Percentiles rank a stretch among this genome's conserved stretches.
Conservation (phyloP, 2,329 filamentous ascomycete species). For the Chaetomiaceae sp. region DNA sequence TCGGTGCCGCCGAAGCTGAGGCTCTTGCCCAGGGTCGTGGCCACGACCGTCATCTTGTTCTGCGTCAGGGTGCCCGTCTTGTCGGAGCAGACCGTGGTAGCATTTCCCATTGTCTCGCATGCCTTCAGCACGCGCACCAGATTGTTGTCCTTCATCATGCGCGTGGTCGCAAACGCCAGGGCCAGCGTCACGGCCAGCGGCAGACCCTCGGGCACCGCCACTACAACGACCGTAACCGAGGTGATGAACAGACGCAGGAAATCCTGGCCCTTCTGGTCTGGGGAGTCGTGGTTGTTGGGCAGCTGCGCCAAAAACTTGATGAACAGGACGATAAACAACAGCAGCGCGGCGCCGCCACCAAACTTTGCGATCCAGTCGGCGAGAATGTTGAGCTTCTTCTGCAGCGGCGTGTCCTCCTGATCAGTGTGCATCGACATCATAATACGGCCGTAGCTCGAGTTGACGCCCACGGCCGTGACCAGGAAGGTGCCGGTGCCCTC, state of each 20-base stretch:
- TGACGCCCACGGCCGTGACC: constrained; percentile 50
- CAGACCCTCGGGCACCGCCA: constrained; percentile 64
- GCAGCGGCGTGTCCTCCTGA: constrained; percentile 49
- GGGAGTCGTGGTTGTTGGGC: constrained; percentile 41
- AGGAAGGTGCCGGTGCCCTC: constrained; percentile 52
- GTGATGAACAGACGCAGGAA: constrained; percentile 61
- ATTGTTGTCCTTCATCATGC: constrained; percentile 69
- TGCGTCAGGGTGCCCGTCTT: constrained; percentile 73
- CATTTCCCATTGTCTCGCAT: constrained; percentile 71
- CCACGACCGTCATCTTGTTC: constrained; percentile 73
- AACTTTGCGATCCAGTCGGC: constrained; percentile 49
- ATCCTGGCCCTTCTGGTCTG: constrained; percentile 55
- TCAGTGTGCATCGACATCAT: constrained; percentile 53
- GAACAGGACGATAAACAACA: constrained; percentile 74
- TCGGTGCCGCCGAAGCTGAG: no score
- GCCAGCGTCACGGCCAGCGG: constrained; percentile 66
- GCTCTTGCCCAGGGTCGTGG: constrained; percentile 57
- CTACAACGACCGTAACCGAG: constrained; percentile 62
- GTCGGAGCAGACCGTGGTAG: constrained; percentile 73
- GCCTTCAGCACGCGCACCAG: constrained; percentile 64
- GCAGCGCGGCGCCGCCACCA: constrained; percentile 61
- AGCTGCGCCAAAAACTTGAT: constrained; percentile 70
- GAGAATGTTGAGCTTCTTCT: constrained; percentile 49
- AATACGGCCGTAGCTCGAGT: constrained; percentile 52
- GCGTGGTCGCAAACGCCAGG: constrained; percentile 64